Conservation (phyloP, 352 stramenopile species). For the Pythium aquatile region DNA sequence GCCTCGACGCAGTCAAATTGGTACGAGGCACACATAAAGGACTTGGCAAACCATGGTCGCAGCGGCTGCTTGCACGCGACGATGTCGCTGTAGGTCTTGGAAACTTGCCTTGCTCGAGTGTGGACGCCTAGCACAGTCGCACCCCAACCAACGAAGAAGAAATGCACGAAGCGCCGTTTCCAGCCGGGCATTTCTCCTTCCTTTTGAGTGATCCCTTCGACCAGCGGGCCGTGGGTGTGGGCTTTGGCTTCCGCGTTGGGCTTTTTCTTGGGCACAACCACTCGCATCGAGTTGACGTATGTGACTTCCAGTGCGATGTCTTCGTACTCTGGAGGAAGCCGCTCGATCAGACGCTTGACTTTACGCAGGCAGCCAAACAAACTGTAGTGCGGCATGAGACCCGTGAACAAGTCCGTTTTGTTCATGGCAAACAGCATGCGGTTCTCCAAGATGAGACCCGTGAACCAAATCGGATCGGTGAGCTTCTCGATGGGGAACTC, state of each 20-base stretch:
- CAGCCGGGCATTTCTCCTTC: slow-evolving; percentile 24
- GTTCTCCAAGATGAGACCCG: slow-evolving; percentile 25
- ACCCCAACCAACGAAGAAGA: slow-evolving; percentile 38
- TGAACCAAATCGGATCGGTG: slow-evolving; percentile 27
- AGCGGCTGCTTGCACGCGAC: slow-evolving; percentile 33
- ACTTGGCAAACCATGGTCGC: slow-evolving; percentile 33
- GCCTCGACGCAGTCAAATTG: slow-evolving; percentile 36
- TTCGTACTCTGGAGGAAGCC: slow-evolving; percentile 19
- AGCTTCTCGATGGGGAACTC: slow-evolving; percentile 22
- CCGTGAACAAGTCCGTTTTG: slow-evolving; percentile 24
- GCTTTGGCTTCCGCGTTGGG: background rate
- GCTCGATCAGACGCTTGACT: slow-evolving; percentile 20
- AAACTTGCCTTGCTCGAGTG: slow-evolving; percentile 29
- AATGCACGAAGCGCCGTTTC: slow-evolving; percentile 29
- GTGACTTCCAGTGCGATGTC: slow-evolving; percentile 14
- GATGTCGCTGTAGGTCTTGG: slow-evolving; percentile 20
- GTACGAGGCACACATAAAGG: slow-evolving; percentile 36
- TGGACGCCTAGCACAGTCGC: slow-evolving; percentile 35
- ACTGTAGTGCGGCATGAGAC: slow-evolving; percentile 25
- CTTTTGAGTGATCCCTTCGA: slow-evolving; percentile 1
- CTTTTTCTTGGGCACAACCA: slow-evolving; percentile 20
- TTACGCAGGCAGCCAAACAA: slow-evolving; percentile 26
- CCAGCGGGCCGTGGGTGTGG: background rate
- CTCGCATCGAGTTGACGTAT: slow-evolving; percentile 24
- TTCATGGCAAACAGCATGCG: slow-evolving; percentile 28